Base-by-base conservation (phyloP, 2,329 filamentous ascomycete genomes). In the Calycina herbarum region DNA sequence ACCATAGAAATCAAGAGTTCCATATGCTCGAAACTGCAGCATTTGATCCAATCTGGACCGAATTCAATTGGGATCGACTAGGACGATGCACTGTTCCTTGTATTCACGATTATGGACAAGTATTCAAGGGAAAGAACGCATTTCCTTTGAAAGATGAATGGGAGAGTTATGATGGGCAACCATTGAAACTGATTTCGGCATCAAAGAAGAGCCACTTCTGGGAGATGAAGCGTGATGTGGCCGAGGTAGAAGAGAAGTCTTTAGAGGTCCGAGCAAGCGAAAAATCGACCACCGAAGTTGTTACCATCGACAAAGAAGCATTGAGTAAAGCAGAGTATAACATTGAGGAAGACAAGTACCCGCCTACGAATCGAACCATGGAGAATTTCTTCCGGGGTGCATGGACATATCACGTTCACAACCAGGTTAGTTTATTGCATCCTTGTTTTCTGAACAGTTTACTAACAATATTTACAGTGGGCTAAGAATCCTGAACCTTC, bases 341-440 rank as follows among this genome's bases (percentile, higher is more conserved):
- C 24, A 73, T 83, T 24, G 77, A 80, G 20, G 79, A 83, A 63
- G 83, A 85, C 71, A 80, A 80, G 40, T 85, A 81, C 70, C 82
- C 83, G 20, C 82, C 82, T n/a, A 85, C 82, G 67, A 85, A 85
- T 70, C 79, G 83, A 48, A 85, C 82, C 0, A 64, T 85, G 59
- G 81, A 83, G 71, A 82, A 85, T 70, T 86, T 85, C 74, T 85
- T 85, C 76, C 77, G 80, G 5, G 83, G 83, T 1, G 81, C 82
- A 27, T 86, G 82, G 82, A 85, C 82, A 33, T 86, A 85, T 72
- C 83, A 86, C 72, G 81, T 85, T 66, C 83, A 86, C 71, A 85
- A 85, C 68, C 83, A 84, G 77, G 82, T 84, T 74, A 74, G 79
- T 56, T 48, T 54, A 33, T 10, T 40, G 15, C 8, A 40, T 40